Conservation (phyloP, 768 basidiomycete genomes). For the Lactarius tabidus region DNA sequence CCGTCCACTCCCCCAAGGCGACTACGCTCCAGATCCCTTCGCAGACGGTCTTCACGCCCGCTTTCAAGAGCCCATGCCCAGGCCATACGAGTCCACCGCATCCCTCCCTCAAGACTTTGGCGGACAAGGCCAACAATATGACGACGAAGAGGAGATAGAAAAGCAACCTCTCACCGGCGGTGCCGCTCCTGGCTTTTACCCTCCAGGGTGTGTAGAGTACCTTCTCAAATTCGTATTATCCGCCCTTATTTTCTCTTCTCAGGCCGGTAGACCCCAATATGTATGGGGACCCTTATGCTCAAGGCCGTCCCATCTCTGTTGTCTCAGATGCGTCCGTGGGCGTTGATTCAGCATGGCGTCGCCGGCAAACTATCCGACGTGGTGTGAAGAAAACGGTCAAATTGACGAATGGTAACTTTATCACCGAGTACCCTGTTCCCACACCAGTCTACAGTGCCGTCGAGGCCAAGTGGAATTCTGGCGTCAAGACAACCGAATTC, state of each 20-base stretch:
- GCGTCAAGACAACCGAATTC: constrained; percentile 79
- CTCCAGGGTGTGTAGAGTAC: constrained; percentile 54
- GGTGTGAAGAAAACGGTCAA: constrained; percentile 93
- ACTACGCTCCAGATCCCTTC: constrained; percentile 61
- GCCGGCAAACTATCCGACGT: constrained; percentile 88
- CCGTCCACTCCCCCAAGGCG: constrained; percentile 37
- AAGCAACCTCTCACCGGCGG: constrained; percentile 69
- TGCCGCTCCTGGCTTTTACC: constrained; percentile 64
- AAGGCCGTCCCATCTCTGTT: constrained; percentile 39
- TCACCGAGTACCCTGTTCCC: constrained; percentile 85
- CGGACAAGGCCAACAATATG: constrained; percentile 38
- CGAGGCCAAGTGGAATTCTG: constrained; percentile 67
- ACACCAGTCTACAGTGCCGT: constrained; percentile 79
- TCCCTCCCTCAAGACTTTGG: constrained; percentile 53
- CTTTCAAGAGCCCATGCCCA: constrained; percentile 55
- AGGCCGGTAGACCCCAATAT: constrained; percentile 48
- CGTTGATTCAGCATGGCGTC: constrained; percentile 46
- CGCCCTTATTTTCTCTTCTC: constrained; percentile 13
- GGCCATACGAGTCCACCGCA: constrained; percentile 55
- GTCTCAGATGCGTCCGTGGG: constrained; percentile 37
- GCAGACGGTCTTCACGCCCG: constrained; percentile 59
- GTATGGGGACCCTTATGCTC: constrained; percentile 62
- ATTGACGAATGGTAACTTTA: constrained; percentile 90
- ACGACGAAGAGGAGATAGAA: constrained; percentile 74
- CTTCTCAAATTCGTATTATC: background rate